Base-by-base conservation (phyloP, 257 asterid genomes). In the Solanum stenotomum region DNA sequence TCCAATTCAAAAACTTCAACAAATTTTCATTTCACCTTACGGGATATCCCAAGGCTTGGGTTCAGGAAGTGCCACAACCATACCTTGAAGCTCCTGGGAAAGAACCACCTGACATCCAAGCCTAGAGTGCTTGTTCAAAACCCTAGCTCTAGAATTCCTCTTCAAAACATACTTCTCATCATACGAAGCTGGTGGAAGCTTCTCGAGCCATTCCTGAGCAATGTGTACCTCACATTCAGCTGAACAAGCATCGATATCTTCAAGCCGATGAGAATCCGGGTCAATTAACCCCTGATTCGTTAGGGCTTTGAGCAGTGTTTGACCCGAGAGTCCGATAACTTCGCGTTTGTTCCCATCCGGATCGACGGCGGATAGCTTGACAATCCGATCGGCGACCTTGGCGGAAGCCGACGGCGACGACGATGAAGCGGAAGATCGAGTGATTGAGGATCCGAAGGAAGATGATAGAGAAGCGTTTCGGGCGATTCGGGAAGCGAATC, bases 161-260 rank as follows among this genome's bases (percentile, higher is more conserved):
- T 70, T 90, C 75, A 92, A 83, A 42, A 92, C 94, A 75, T 92
- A 92, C 89, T 90, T 85, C 88, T 92, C 94, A 42, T 92, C 93
- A 46, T 91, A 92, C 5, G 98, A 56, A 35, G 92, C 89, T n/a
- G 97, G 94, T 40, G 99, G 99, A 31, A 96, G 95, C 93, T 95
- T 96, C 72, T 94, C 98, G 40, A 96, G 96, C 98, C 99, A 96
- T 86, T 97, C 98, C 94, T 97, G 94, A 52, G 98, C 98, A 89
- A 97, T 97, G 93, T 94, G 98, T 40, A 97, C 98, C 95, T 97
- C 99, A 93, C 99, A 97, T 91, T 97, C 98, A 37, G 99, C 94
- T 25, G 99, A 97, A 91, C 99, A 96, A 86, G 99, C 98, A 34
- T 96, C 98, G 90, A 94, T 63, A 83, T 96, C 99, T 91, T 96